These are phyloP conservation scores for Pinus tabuliformis DNA, from an alignment of 75 land plant species.

Conservation along the genomic window DNA sequence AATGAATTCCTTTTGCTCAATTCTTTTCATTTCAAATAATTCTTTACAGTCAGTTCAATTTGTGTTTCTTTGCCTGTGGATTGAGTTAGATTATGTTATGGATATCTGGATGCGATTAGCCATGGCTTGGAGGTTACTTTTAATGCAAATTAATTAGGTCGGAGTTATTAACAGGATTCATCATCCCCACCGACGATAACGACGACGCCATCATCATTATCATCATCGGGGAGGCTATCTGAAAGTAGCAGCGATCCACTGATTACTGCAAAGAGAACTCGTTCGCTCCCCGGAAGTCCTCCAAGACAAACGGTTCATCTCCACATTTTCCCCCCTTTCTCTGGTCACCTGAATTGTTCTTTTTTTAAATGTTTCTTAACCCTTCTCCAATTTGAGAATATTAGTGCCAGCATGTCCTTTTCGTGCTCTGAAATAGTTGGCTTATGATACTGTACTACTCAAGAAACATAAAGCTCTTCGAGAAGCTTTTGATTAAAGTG, in stretches of 20 bases:
- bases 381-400: too few relatives aligned
- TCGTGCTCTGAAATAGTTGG: too few relatives aligned
- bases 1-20: slow-evolving; percentile 32
- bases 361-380: too few relatives aligned
- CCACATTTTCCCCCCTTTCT: too few relatives aligned
- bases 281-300: slow-evolving; percentile 58
- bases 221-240: slow-evolving; percentile 73
- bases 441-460: too few relatives aligned
- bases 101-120: not conserved
- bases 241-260: slow-evolving; percentile 80
- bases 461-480: too few relatives aligned
- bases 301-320: slow-evolving; percentile 13
- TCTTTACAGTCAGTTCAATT: not conserved
- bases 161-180: not conserved
- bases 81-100: not conserved
- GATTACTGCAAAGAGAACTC: slow-evolving; percentile 14
- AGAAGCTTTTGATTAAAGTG: too few relatives aligned
- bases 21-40: not conserved
- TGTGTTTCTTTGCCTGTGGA: not conserved
- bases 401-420: too few relatives aligned
- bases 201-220: slow-evolving; percentile 28
- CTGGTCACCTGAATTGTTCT: too few relatives aligned
- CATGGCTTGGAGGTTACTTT: not conserved
- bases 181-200: not conserved
- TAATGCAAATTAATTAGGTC: not conserved